Percentiles rank a stretch among this genome's conserved stretches.
phyloP scores from a whole-genome alignment of 2,329 filamentous ascomycete genomes.

The Fusarium vanettenii region DNA sequence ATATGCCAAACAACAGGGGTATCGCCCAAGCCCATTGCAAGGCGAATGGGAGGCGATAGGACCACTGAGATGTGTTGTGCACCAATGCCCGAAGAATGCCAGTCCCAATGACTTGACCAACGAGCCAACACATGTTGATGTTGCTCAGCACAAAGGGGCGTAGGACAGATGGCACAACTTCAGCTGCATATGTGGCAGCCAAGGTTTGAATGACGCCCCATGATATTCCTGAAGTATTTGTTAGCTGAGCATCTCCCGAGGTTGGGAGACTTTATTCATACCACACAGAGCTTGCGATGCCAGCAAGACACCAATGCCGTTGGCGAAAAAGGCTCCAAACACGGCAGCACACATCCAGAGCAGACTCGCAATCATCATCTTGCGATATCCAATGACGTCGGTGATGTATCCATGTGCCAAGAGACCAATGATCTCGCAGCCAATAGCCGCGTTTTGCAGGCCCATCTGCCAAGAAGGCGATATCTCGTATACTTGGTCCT shows the following conservation, averaged over 20 bases:
- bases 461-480: conserved; percentile 41
- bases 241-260: background rate
- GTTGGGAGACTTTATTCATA: background rate
- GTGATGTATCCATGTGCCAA: conserved; percentile 55
- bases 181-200: conserved; percentile 54
- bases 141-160: conserved; percentile 52
- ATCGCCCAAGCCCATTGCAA: conserved; percentile 56
- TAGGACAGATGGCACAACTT: conserved; percentile 48
- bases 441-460: conserved; percentile 35
- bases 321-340: conserved; percentile 52
- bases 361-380: conserved; percentile 53
- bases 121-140: conserved; percentile 56
- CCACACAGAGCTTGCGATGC: conserved; percentile 49
- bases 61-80: conserved; percentile 43
- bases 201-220: conserved; percentile 52
- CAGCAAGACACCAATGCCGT: conserved; percentile 46
- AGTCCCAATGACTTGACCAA: conserved; percentile 53
- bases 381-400: conserved; percentile 51
- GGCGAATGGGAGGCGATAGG: conserved; percentile 50
- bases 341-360: conserved; percentile 51
- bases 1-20: conserved; percentile 49
- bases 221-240: conserved; percentile 39
- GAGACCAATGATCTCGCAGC: conserved; percentile 50
- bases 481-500: conserved; percentile 50
- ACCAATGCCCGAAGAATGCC: conserved; percentile 50